Percentiles rank a stretch among this genome's conserved stretches.
phyloP scores from a whole-genome alignment of 108 stramenopile genomes.

The Fistulifera solaris region DNA sequence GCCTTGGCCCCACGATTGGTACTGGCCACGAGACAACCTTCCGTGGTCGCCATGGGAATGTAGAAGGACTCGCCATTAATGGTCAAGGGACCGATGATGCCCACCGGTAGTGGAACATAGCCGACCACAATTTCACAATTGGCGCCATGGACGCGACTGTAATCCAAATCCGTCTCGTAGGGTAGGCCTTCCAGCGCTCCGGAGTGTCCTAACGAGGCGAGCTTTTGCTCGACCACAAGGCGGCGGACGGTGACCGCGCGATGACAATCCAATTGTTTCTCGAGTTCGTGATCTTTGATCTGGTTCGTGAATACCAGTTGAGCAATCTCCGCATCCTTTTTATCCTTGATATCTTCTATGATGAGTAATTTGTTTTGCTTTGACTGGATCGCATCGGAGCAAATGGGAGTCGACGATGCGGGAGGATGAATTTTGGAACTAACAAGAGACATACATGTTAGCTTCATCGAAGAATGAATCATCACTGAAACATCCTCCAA shows the following conservation, averaged over 20 bases:
- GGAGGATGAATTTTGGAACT: constrained; percentile 40
- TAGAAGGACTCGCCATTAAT: constrained; percentile 84
- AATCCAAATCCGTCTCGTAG: constrained; percentile 67
- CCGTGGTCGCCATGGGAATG: constrained; percentile 98
- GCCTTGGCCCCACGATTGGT: constrained; percentile 97
- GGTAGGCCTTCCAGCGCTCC: constrained; percentile 58
- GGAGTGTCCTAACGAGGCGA: constrained; percentile 38
- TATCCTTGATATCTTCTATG: constrained; percentile 34
- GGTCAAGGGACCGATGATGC: constrained; percentile 89
- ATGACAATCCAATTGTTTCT: constrained; percentile 82
- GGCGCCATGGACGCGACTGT: constrained; percentile 85
- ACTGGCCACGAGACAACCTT: constrained; percentile 93
- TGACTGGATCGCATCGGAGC: constrained; percentile 53
- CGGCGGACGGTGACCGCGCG: constrained; percentile 91
- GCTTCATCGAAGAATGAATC: neutral
- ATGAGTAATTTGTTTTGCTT: constrained; percentile 13
- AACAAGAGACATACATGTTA: constrained; percentile 4
- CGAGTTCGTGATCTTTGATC: constrained; percentile 94
- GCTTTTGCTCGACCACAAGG: constrained; percentile 50
- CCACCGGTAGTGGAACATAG: constrained; percentile 94
- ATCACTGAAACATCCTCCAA: too few species aligned
- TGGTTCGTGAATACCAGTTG: constrained; percentile 60
- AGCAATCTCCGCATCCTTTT: constrained; percentile 62
- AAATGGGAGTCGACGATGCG: constrained; percentile 63
- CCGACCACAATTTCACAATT: constrained; percentile 99